Evolutionary conservation across 441 rosid genomes (phyloP), one percentile per base, ranked within the genome.

Genomic region (Bocquillonia castaneifolia): DNA sequence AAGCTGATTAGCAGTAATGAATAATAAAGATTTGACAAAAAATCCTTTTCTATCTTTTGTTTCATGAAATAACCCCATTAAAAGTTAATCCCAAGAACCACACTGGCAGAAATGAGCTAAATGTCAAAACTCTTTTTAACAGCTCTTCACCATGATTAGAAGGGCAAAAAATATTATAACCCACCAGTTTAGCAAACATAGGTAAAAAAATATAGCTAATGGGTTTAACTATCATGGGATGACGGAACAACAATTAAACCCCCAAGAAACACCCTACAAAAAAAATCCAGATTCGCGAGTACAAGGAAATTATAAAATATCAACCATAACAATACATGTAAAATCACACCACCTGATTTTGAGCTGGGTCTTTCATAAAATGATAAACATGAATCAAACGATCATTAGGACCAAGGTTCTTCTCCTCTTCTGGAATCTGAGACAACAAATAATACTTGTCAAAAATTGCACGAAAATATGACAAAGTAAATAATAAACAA

Each of bases 401-500:
- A 78, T 90, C 96, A 69, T 78, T 80, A 3, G 89, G 89, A 69
- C 91, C 91, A 20, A 94, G 83, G 77, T 85, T 82, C 81, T 91
- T 94, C 84, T 94, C 99, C 72, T 91, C 99, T 47, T 91, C 99
- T 34, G 98, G 99, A 69, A 94, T 79, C 98, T 94, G 61, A 71
- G 52, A 44, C 32, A 72, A 82, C 69, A 66, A 58, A 52, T 56
- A 45, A 69, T n/a, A 64, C 10, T 13, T 44, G 40, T 12, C 37
- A 53, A 34, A 42, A 39, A 10, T 7, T 42, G 29, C 6, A 6
- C 5, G 23, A 10, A 1, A 1, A 55, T 36, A 44, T 9, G 5
- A 26, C 25, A 0, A 15, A 23, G 10, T 1, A 53, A 51, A 54
- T 7, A 69, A 22, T 6, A 28, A 5, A 44, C 20, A 57, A 17